Evolutionary conservation across 306 rosid species (phyloP), one percentile per base, ranked within the genome.

Genomic region (Vicia sativa): DNA sequence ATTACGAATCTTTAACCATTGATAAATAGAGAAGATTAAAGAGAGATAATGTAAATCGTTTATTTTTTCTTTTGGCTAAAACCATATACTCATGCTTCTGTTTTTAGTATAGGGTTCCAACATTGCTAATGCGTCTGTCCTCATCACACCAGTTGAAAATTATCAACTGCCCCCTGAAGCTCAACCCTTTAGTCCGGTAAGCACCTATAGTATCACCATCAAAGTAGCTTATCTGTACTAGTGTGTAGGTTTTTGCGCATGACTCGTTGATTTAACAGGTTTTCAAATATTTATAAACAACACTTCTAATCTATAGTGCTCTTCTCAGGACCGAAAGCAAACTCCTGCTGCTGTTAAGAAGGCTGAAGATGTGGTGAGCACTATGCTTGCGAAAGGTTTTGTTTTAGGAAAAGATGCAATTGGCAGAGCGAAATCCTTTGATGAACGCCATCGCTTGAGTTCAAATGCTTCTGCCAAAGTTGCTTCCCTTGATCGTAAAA

Each of bases 341-440:
- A 53, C 81, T 62, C 11, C 80, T 6, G 62, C 53, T n/a, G 83
- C 81, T 25, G 79, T 86, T 38, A 74, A 70, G 81, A 86, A 81
- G 71, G 89, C 91, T 7, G 90, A 87, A 78, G 95, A 82, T 21
- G 90, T 84, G 28, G 90, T 81, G n/a, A 87, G 95, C 82, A 81
- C 86, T 8, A 87, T 87, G 95, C 90, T 87, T 25, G 90, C 95
- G 4, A 87, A 74, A 80, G 90, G 96, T 62, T 87, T 78, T 67
- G 75, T 86, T 62, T 60, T 90, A 63, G 96, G 95, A 73, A 87
- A 86, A 73, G 91, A 82, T 56, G 90, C 91, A n/a, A 23, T 90
- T 15, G 80, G 70, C 70, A 87, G 69, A 73, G 88, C 96, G 4
- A 90, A 85, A 66, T 77, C 83, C 25, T 82, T 90, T 6, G 88